Evolutionary conservation across 2,329 filamentous ascomycete genomes (phyloP).

Genomic region (Cercospora zeina): DNA sequence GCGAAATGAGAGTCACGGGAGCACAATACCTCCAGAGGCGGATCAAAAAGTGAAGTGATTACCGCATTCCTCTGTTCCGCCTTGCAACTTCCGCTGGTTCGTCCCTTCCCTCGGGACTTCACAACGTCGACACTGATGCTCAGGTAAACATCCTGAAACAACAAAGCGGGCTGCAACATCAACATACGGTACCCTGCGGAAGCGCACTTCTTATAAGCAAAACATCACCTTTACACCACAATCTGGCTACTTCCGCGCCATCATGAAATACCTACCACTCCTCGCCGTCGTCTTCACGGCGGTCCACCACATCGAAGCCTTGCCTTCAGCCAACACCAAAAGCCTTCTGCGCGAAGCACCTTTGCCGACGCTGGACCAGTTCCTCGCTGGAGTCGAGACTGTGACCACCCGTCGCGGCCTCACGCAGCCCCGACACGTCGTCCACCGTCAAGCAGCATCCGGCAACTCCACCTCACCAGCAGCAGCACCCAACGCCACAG

Average conservation of each 20-base stretch:
- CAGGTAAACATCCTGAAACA: neutral
- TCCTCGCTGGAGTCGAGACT: constrained; percentile 12
- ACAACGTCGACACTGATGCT: neutral
- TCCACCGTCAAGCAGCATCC: neutral
- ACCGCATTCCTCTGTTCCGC: constrained; percentile 18
- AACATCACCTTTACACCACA: neutral
- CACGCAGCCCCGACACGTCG: constrained; percentile 2
- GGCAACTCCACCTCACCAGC: constrained; percentile 17
- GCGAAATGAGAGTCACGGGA: neutral
- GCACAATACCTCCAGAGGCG: neutral
- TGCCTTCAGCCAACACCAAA: neutral
- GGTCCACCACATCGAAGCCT: neutral
- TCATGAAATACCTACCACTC: constrained; percentile 2
- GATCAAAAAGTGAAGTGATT: neutral
- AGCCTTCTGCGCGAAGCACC: neutral
- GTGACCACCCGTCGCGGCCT: neutral
- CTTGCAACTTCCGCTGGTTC: constrained; percentile 13
- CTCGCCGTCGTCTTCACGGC: constrained; percentile 3
- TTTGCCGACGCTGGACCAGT: constrained; percentile 15
- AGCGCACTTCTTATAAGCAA: neutral
- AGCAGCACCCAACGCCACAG: constrained; percentile 31
- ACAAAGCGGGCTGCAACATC: neutral
- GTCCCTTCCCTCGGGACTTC: constrained; percentile 3
- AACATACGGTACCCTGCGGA: neutral
- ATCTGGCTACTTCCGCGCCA: neutral